These are phyloP conservation scores for Cordyceps cateniannulata DNA, from an alignment of 2,329 filamentous ascomycete species.

Conservation along the genomic window DNA sequence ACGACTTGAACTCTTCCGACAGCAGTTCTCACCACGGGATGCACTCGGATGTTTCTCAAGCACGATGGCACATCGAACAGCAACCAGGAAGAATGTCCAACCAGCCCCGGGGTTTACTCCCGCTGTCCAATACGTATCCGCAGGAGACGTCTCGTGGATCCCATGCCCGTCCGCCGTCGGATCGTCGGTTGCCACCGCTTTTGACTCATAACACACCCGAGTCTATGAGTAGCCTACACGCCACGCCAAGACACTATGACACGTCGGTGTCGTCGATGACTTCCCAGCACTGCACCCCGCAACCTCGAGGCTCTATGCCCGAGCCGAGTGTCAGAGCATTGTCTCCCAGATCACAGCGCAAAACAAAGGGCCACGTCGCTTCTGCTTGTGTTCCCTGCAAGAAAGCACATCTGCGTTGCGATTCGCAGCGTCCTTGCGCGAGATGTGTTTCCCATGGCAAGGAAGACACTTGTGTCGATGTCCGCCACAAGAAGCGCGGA, in stretches of 20 bases:
- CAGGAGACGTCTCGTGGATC: slow-evolving; percentile 20
- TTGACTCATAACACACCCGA: slow-evolving; percentile 20
- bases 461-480: slow-evolving; percentile 72
- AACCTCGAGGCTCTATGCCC: not conserved
- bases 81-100: slow-evolving; percentile 13
- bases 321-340: slow-evolving; percentile 22
- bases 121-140: slow-evolving; percentile 23
- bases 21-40: slow-evolving; percentile 37
- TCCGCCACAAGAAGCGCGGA: slow-evolving; percentile 80
- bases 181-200: slow-evolving; percentile 20
- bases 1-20: slow-evolving; percentile 1
- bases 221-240: slow-evolving; percentile 4
- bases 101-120: slow-evolving; percentile 13
- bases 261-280: slow-evolving; percentile 4
- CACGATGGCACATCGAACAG: slow-evolving; percentile 24
- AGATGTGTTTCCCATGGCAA: slow-evolving; percentile 74
- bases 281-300: not conserved
- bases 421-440: slow-evolving; percentile 70
- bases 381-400: slow-evolving; percentile 84
- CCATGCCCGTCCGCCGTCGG: slow-evolving; percentile 22
- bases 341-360: slow-evolving; percentile 56
- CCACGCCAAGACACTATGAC: not conserved
- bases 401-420: slow-evolving; percentile 67
- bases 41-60: slow-evolving; percentile 42
- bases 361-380: slow-evolving; percentile 74